Evolutionary conservation across 2,329 filamentous ascomycete species (phyloP).

Genomic region (Cordyceps fumosorosea): DNA sequence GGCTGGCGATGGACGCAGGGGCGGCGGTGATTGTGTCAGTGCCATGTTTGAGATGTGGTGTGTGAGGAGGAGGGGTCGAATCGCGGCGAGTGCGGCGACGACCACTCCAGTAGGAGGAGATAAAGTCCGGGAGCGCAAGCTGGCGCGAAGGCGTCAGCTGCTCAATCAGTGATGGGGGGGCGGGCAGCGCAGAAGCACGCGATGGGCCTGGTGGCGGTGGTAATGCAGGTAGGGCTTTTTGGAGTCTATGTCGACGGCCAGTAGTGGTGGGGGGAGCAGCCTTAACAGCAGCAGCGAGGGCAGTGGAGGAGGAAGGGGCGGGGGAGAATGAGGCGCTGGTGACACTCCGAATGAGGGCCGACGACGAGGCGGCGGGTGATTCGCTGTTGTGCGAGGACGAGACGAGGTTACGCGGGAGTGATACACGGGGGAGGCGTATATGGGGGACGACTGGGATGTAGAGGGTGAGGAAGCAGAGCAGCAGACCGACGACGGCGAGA

Average conservation of each 20-base stretch:
- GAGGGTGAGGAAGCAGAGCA: slow-evolving; percentile 44
- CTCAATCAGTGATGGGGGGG: not conserved
- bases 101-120: slow-evolving; percentile 3
- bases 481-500: slow-evolving; percentile 43
- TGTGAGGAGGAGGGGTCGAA: not conserved
- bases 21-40: not conserved
- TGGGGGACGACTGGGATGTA: slow-evolving; percentile 35
- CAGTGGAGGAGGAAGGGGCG: not conserved
- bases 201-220: not conserved
- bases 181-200: not conserved
- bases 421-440: slow-evolving; percentile 27
- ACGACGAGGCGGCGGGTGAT: not conserved
- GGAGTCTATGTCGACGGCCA: not conserved
- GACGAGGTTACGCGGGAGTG: slow-evolving; percentile 20
- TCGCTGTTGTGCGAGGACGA: slow-evolving; percentile 5
- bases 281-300: slow-evolving; percentile 12
- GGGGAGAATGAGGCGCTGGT: not conserved
- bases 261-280: not conserved
- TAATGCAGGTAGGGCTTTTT: slow-evolving; percentile 8
- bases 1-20: not conserved
- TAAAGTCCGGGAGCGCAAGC: slow-evolving; percentile 7
- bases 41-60: slow-evolving; percentile 2
- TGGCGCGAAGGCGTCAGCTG: slow-evolving; percentile 2
- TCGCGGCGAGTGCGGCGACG: not conserved
- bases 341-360: not conserved